phyloP scores from a whole-genome alignment of 306 rosid species.

The Cercis canadensis region DNA sequence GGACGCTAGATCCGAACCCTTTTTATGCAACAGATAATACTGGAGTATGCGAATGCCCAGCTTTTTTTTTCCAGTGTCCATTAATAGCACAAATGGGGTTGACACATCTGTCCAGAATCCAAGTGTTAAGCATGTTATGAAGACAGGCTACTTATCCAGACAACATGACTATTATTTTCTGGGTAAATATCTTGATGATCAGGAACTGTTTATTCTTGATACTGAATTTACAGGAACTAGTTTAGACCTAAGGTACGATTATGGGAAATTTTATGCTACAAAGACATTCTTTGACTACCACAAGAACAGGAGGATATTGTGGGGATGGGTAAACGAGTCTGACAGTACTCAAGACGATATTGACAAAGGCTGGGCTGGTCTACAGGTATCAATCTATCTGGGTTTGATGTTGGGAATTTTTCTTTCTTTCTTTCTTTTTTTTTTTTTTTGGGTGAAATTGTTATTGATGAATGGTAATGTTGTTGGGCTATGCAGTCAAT shows the following conservation, averaged over 20 bases:
- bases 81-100: constrained; percentile 27
- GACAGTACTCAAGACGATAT: constrained; percentile 50
- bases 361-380: constrained; percentile 76
- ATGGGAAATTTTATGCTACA: constrained; percentile 44
- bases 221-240: constrained; percentile 24
- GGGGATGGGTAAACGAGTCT: constrained; percentile 43
- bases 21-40: constrained; percentile 18
- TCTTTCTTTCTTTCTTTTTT: no score
- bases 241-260: constrained; percentile 33
- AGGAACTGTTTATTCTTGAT: constrained; percentile 25
- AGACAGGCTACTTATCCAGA: constrained; percentile 18
- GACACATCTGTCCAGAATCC: constrained; percentile 27
- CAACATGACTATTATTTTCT: constrained; percentile 30
- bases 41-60: constrained; percentile 51
- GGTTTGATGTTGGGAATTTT: no score
- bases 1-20: constrained; percentile 25
- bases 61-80: constrained; percentile 39
- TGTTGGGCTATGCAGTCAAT: constrained; percentile 44
- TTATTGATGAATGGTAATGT: constrained; percentile 2
- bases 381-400: constrained; percentile 58
- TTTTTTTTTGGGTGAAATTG: no score
- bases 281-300: constrained; percentile 36
- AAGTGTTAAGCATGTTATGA: constrained; percentile 34
- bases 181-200: constrained; percentile 32
- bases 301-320: constrained; percentile 36